A percentile compares a stretch with the other conserved stretches of the same genome.
These are phyloP conservation scores for Apiotrichum domesticum DNA, from an alignment of 1,284 basidiomycete genomes.

Conservation along the genomic window DNA sequence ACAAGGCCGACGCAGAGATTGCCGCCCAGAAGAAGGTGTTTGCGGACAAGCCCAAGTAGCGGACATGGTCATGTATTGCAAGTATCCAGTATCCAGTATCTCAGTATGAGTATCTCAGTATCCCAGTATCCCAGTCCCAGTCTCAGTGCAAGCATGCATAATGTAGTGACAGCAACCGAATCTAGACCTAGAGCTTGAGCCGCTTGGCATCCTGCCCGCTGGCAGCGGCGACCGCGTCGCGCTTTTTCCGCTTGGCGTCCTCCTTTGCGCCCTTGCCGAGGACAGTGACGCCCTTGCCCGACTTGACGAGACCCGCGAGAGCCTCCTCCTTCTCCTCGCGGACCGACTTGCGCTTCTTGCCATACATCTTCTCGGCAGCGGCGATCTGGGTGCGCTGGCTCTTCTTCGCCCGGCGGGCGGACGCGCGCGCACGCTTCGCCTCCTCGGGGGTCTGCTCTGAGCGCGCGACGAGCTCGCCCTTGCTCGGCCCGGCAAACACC, in stretches of 20 bases:
- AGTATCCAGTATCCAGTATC: no score
- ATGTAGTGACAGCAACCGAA: background rate
- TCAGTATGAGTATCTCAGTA: no score
- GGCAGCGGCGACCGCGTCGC: slow-evolving; percentile 15
- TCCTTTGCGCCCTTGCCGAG: slow-evolving; percentile 62
- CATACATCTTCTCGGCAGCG: slow-evolving; percentile 61
- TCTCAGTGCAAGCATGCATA: background rate
- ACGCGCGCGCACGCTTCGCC: slow-evolving; percentile 66
- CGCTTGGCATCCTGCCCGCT: slow-evolving; percentile 26
- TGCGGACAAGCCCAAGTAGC: background rate
- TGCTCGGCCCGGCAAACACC: slow-evolving; percentile 59
- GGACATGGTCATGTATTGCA: no score
- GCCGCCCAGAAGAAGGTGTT: slow-evolving; percentile 60
- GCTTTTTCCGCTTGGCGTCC: slow-evolving; percentile 35
- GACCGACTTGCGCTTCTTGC: slow-evolving; percentile 51
- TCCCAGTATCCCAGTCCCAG: no score
- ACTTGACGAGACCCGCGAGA: slow-evolving; percentile 69
- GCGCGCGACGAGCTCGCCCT: slow-evolving; percentile 56
- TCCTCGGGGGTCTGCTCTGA: slow-evolving; percentile 81
- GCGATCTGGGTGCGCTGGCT: slow-evolving; percentile 65
- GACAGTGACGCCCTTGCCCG: slow-evolving; percentile 72
- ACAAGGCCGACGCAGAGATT: slow-evolving; percentile 63
- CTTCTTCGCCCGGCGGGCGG: slow-evolving; percentile 68
- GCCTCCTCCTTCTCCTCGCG: slow-evolving; percentile 79
- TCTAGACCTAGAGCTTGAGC: slow-evolving; percentile 31